phyloP scores from a whole-genome alignment of 352 stramenopile species.

The Thalassiosira livingstoniorum region DNA sequence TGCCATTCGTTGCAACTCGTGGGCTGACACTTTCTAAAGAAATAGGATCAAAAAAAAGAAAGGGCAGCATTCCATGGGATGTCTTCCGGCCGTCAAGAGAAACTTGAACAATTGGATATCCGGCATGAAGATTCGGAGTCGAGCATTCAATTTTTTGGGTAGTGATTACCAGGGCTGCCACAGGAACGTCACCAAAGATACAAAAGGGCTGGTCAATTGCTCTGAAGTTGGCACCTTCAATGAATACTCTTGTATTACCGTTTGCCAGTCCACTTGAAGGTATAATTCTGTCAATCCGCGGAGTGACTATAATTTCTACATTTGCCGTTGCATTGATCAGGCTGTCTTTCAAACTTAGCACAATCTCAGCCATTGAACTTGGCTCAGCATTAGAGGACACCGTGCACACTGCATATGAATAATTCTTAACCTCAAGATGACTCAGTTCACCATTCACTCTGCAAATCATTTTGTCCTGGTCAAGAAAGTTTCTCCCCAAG shows the following conservation, averaged over 20 bases:
- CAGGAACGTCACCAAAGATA: slow-evolving; percentile 31
- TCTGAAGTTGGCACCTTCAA: slow-evolving; percentile 38
- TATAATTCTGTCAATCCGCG: slow-evolving; percentile 23
- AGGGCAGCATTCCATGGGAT: slow-evolving; percentile 10
- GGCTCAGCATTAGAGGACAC: background rate
- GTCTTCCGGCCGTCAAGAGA: slow-evolving; percentile 34
- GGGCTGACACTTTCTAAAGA: slow-evolving; percentile 28
- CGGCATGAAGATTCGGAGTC: slow-evolving; percentile 20
- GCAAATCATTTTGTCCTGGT: slow-evolving; percentile 33
- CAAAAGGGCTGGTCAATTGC: slow-evolving; percentile 15
- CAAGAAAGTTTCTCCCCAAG: slow-evolving; percentile 39
- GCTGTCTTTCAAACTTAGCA: slow-evolving; percentile 14
- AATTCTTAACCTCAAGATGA: slow-evolving; percentile 7
- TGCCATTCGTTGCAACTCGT: slow-evolving; percentile 28
- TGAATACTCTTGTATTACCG: slow-evolving; percentile 27
- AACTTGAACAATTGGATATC: slow-evolving; percentile 20
- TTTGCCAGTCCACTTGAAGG: slow-evolving; percentile 22
- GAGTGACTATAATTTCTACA: slow-evolving; percentile 25
- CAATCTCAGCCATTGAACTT: slow-evolving; percentile 10
- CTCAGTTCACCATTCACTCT: slow-evolving; percentile 11
- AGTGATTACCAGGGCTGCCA: slow-evolving; percentile 19
- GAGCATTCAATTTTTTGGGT: slow-evolving; percentile 25
- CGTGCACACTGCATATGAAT: slow-evolving; percentile 23
- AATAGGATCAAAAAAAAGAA: slow-evolving; percentile 40
- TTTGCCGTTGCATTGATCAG: slow-evolving; percentile 33